These are phyloP conservation scores for Saccharomyces hybrid DNA, from an alignment of 1,139 yeast species.

Conservation along the genomic window DNA sequence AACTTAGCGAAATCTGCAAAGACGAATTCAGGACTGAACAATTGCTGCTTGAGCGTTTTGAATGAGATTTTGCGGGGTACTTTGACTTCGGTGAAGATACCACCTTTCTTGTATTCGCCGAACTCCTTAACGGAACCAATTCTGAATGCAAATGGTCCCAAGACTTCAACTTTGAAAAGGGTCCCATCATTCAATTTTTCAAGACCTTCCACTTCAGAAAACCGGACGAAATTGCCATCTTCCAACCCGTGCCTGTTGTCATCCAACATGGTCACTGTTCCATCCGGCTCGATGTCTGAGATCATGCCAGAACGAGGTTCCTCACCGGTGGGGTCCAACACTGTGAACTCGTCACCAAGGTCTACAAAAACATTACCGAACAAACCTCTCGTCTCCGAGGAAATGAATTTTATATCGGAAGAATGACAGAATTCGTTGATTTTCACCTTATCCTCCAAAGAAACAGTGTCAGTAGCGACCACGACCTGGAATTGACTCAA, in stretches of 20 bases:
- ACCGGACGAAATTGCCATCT: conserved; percentile 85
- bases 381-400: conserved; percentile 78
- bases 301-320: conserved; percentile 84
- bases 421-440: conserved; percentile 71
- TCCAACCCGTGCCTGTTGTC: conserved; percentile 90
- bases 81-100: conserved; percentile 87
- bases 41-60: conserved; percentile 56
- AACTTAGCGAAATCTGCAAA: conserved; percentile 88
- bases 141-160: conserved; percentile 90
- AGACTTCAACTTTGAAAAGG: conserved; percentile 69
- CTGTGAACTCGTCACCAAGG: conserved; percentile 73
- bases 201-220: conserved; percentile 76
- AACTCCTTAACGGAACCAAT: conserved; percentile 46
- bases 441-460: conserved; percentile 66
- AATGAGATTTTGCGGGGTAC: conserved; percentile 62
- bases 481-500: conserved; percentile 66
- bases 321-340: conserved; percentile 84
- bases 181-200: conserved; percentile 58
- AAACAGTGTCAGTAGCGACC: conserved; percentile 66
- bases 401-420: conserved; percentile 67
- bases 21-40: conserved; percentile 69
- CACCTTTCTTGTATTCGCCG: conserved; percentile 74
- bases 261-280: conserved; percentile 86
- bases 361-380: conserved; percentile 89
- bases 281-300: conserved; percentile 80